Base-by-base conservation (phyloP, 139 green algal genomes). In the Gonium pectorale region DNA sequence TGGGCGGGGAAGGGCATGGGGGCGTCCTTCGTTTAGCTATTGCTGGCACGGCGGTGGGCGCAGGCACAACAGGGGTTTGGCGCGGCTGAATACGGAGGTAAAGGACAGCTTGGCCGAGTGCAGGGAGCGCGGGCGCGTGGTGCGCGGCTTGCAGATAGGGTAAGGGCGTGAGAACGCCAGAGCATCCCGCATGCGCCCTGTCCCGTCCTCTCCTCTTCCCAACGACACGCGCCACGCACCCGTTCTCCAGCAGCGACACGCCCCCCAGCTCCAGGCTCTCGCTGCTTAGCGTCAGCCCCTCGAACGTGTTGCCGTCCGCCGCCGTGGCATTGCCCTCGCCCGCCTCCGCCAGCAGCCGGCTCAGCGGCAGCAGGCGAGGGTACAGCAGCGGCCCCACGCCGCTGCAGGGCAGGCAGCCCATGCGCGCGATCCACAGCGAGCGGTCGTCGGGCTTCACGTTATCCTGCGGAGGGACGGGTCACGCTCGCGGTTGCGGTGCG, bases 231-330 rank as follows among this genome's bases (percentile, higher is more conserved):
- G 13, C 49, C 49, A 67, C 81, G 0, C 59, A 83, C 66, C 95
- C 95, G 67, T 98, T 97, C 88, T 98, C 95, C 67, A 97, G 83
- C 66, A 98, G 87, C 89, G 92, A 98, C 31, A 98, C 69, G 24
- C 95, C 93, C 3, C 93, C 89, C 0, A 81, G 38, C 33, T 95
- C 86, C 17, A 98, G 85, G 72, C 89, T 75, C 85, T 95, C 92
- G 31, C 87, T 89, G 66, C 73, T 90, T 22, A 94, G 83, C 29
- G 80, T 68, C 31, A 90, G 64, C 9, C 87, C 64, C 67, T 92
- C 70, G 67, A 62, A 81, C 19, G 64, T 43, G 66, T 67, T 62
- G 33, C 69, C 77, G 54, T 72, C 75, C n/a, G 44, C 37, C 41
- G 51, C 63, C 13, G 67, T 79, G n/a, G 22, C 35, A 43, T 86